Percentiles rank a stretch among this genome's conserved stretches.
phyloP scores from a whole-genome alignment of 495 filamentous ascomycete genomes.

The Pyronema omphalodes region DNA sequence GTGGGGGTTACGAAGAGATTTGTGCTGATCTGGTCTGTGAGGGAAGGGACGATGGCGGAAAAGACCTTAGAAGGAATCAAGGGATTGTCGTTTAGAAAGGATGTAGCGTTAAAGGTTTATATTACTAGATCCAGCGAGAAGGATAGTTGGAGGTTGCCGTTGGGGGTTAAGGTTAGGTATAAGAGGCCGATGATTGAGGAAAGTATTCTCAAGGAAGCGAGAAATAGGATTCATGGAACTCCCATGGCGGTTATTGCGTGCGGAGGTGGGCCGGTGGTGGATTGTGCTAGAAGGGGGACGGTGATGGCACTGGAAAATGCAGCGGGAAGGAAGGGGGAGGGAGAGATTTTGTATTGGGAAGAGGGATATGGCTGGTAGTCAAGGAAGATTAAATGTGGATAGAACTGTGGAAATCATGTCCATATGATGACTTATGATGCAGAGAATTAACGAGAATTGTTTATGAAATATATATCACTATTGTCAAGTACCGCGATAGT shows the following conservation, averaged over 20 bases:
- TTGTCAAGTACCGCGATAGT: no score
- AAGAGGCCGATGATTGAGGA: constrained; percentile 1
- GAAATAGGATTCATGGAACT: background rate
- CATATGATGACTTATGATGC: no score
- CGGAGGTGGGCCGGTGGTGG: constrained; percentile 1
- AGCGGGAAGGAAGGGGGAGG: background rate
- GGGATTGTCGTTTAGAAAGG: constrained; percentile 21
- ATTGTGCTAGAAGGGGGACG: constrained; percentile 2
- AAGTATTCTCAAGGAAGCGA: background rate
- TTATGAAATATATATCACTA: no score
- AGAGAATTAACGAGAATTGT: no score
- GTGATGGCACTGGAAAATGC: background rate
- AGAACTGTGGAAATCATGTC: background rate
- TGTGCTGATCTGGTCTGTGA: constrained; percentile 31
- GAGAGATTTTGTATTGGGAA: constrained; percentile 4
- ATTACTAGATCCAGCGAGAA: constrained; percentile 11
- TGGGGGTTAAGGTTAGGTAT: constrained; percentile 5
- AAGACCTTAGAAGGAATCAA: constrained; percentile 25
- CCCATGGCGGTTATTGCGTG: constrained; percentile 2
- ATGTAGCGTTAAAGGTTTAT: constrained; percentile 28
- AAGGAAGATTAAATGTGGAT: background rate
- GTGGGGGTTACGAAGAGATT: constrained; percentile 13
- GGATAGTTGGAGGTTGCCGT: background rate
- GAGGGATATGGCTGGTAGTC: constrained; percentile 2
- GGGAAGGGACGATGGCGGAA: constrained; percentile 26